Conservation (phyloP, 148 eudicot species). For the Talinum fruticosum region DNA sequence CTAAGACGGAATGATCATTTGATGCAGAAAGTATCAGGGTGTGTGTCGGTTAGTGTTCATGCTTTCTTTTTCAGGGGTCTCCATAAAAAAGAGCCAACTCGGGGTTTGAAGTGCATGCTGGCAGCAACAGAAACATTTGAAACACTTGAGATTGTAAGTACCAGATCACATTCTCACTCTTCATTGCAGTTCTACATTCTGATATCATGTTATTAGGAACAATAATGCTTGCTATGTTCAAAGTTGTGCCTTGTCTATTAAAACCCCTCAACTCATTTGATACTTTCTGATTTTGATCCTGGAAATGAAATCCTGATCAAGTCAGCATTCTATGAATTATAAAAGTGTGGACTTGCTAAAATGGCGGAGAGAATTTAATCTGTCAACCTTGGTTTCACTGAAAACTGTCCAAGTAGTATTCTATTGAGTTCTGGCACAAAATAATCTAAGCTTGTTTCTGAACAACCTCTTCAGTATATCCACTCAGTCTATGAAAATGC, state of each 20-base stretch:
- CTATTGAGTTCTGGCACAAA: not conserved
- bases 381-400: not conserved
- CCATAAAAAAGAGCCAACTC: not conserved
- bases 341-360: not conserved
- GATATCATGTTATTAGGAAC: not conserved
- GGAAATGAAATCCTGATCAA: not conserved
- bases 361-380: not conserved
- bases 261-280: not conserved
- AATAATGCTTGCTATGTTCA: not conserved
- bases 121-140: not conserved
- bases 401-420: not conserved
- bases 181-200: not conserved
- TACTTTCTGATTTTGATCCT: not conserved
- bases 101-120: not conserved
- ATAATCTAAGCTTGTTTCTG: not conserved
- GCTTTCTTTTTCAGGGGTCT: not conserved
- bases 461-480: not conserved
- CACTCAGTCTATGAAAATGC: not conserved
- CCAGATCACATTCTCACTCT: not conserved
- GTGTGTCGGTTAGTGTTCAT: not conserved
- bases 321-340: not conserved
- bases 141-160: conserved; percentile 3
- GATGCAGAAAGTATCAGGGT: not conserved
- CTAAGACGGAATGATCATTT: not conserved
- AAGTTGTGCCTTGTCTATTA: not conserved